These are phyloP conservation scores for Crassisporium funariophilum DNA, from an alignment of 768 basidiomycete species.

Conservation along the genomic window DNA sequence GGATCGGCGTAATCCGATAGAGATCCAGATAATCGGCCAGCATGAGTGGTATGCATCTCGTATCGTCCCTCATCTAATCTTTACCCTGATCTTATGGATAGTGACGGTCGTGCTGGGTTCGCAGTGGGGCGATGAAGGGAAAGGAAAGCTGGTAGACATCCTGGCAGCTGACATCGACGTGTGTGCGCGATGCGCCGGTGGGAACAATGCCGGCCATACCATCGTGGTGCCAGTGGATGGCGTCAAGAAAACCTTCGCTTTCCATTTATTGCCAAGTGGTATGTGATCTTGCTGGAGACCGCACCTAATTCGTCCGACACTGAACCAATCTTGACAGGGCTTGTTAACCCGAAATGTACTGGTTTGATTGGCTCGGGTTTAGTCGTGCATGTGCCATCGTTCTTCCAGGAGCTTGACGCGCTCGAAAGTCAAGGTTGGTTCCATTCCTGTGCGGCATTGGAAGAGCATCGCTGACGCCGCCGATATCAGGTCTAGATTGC, in stretches of 20 bases:
- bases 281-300: conserved; percentile 21
- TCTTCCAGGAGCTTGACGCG: conserved; percentile 91
- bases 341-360: conserved; percentile 83
- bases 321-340: conserved; percentile 45
- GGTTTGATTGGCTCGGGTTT: conserved; percentile 93
- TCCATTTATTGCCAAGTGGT: conserved; percentile 96
- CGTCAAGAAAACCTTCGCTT: conserved; percentile 84
- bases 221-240: conserved; percentile 83
- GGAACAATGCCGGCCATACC: conserved; percentile 99
- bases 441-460: not conserved
- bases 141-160: conserved; percentile 97
- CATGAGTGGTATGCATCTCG: conserved; percentile 35
- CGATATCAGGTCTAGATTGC: conserved; percentile 75
- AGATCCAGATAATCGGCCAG: conserved; percentile 4
- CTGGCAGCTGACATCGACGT: conserved; percentile 87
- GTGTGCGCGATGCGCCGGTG: conserved; percentile 96
- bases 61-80: conserved; percentile 21
- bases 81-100: conserved; percentile 22
- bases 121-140: conserved; percentile 94
- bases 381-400: conserved; percentile 94
- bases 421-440: conserved; percentile 76
- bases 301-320: conserved; percentile 6
- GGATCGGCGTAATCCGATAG: not conserved
- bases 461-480: not conserved
- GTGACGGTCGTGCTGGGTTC: conserved; percentile 80